Percentiles rank a stretch among this genome's conserved stretches.
Conservation (phyloP, 192 early-diverging fungal species). For the Coemansia sp. region DNA sequence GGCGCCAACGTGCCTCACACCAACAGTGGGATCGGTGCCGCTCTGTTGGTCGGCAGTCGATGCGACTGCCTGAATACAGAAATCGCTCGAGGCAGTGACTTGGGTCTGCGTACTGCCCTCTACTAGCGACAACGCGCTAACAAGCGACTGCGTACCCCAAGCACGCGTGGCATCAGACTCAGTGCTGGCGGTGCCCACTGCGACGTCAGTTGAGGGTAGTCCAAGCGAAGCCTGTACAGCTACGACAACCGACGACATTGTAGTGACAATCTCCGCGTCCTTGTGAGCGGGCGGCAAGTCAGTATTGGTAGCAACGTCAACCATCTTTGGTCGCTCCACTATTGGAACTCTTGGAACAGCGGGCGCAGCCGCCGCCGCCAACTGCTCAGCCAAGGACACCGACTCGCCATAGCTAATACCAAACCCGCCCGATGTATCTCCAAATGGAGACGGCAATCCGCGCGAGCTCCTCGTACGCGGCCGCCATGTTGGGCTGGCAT, state of each 20-base stretch:
- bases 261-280: constrained; percentile 7
- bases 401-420: constrained; percentile 44
- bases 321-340: constrained; percentile 28
- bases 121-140: constrained; percentile 8
- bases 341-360: constrained; percentile 6
- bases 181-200: constrained; percentile 20
- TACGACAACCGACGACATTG: not conserved
- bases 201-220: constrained; percentile 15
- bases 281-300: constrained; percentile 14
- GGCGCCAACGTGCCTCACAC: constrained; percentile 17
- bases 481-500: constrained; percentile 6
- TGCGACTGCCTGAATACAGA: not conserved
- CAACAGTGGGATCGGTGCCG: constrained; percentile 26
- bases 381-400: constrained; percentile 43
- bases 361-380: constrained; percentile 30
- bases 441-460: constrained; percentile 33
- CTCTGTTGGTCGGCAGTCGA: constrained; percentile 8
- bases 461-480: constrained; percentile 31
- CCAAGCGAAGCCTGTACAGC: constrained; percentile 13
- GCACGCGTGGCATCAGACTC: constrained; percentile 14
- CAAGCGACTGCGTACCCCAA: constrained; percentile 9
- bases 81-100: not conserved
- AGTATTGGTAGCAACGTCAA: constrained; percentile 35
- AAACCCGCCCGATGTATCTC: constrained; percentile 31
- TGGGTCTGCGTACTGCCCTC: constrained; percentile 15